These are phyloP conservation scores for Saraca asoca DNA, from an alignment of 331 rosid genomes.

Conservation along the genomic window DNA sequence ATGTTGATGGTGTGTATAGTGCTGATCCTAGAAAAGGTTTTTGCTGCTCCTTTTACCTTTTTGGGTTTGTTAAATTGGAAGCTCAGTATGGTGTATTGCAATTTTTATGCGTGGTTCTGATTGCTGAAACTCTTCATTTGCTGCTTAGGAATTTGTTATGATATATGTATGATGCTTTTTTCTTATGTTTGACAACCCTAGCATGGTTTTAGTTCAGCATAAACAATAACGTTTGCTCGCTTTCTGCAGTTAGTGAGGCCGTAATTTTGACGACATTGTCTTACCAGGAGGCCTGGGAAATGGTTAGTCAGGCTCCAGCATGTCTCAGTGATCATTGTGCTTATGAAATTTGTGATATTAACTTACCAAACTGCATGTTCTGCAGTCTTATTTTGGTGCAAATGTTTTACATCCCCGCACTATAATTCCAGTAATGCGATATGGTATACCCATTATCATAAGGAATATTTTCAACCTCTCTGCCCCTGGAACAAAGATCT, in stretches of 20 bases:
- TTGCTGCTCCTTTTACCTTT: constrained; percentile 31
- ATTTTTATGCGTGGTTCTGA: neutral
- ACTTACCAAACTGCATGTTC: constrained; percentile 34
- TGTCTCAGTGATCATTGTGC: constrained; percentile 23
- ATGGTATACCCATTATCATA: constrained; percentile 86
- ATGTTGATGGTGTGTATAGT: constrained; percentile 95
- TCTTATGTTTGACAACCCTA: constrained; percentile 24
- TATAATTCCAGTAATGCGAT: constrained; percentile 91
- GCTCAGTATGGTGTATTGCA: constrained; percentile 12
- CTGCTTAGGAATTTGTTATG: neutral
- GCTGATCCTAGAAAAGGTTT: constrained; percentile 98
- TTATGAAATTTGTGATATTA: constrained; percentile 32
- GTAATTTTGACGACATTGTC: constrained; percentile 86
- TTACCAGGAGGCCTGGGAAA: constrained; percentile 99
- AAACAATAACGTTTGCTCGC: constrained; percentile 29
- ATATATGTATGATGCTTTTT: constrained; percentile 20
- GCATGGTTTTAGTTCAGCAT: constrained; percentile 20
- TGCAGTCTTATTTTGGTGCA: constrained; percentile 99
- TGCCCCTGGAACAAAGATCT: constrained; percentile 89
- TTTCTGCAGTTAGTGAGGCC: constrained; percentile 92
- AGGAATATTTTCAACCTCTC: constrained; percentile 90
- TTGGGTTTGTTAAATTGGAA: constrained; percentile 6
- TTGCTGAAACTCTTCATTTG: constrained; percentile 16
- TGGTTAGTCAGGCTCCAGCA: constrained; percentile 58
- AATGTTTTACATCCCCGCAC: constrained; percentile 98